Evolutionary conservation across 2,329 filamentous ascomycete genomes (phyloP), one percentile per base, ranked within the genome.

Genomic region (Verticillium dahliae): DNA sequence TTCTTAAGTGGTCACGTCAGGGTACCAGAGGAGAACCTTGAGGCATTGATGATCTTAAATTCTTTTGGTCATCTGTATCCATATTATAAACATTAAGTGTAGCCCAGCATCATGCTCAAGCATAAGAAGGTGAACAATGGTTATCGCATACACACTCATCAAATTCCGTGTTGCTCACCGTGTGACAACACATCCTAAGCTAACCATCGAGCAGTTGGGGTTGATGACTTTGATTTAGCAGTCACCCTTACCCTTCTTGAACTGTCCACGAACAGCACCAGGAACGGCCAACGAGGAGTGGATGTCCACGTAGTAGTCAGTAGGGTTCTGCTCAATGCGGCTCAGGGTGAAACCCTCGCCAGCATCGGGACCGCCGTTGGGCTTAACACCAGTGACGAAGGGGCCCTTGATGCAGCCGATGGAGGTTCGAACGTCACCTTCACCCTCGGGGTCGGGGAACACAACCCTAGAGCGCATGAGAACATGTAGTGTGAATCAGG

Each of bases 261-360:
- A 67, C 70, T 85, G 82, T 7, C 81, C 83, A 61, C 83, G 74
- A 38, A 82, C 76, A 58, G 81, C 83, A 62, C 83, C 82, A 35
- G 80, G 75, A 7, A 80, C 70, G 38, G 77, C 81, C 33, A 75
- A 68, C 64, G 70, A 76, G 6, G 81, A 81, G 71, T 85, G 82
- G 1, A 78, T 74, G 66, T 85, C 83, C 41, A 80, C 75, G 68
- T 83, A 84, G 76, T 84, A 85, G 13, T 67, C 74, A 6, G 65
- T 63, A 0, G 82, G 81, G 67, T 83, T 77, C 38, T 71, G 71
- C 70, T 84, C 80, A 58, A 85, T 84, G 72, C 81, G 71, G 45
- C 67, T 67, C 50, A 85, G 76, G 22, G 74, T 74, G 71, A 85
- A 85, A 3, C 77, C 79, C 15, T 65, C 64, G 31, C 73, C 74